Evolutionary conservation across 495 filamentous ascomycete genomes (phyloP), one percentile per base, ranked within the genome.

Genomic region (Penicillium fimorum): DNA sequence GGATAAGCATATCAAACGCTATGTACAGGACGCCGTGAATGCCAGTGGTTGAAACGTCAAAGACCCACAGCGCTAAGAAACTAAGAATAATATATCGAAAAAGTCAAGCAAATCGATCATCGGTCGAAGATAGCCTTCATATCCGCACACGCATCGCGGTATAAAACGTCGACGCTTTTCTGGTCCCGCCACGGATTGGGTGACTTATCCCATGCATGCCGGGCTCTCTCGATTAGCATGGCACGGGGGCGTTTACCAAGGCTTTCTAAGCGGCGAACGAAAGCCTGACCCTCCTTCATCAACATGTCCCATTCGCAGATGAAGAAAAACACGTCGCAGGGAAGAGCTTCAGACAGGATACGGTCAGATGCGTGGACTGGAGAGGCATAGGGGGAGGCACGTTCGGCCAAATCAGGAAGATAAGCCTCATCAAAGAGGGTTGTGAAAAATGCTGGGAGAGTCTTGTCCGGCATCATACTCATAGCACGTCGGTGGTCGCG

Each of bases 231-330:
- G 24, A 96, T 82, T 75, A 90, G 84, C 62, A 82, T 84, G 58
- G 87, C 86, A 27, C 74, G 72, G 0, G 93, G 86, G 5, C 77
- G 79, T 71, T 92, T 94, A 17, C 79, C 79, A 18, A 90, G 73
- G 0, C 76, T 78, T 47, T 79, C 67, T 45, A 97, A 65, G 4
- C 90, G 76, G 27, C 80, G 76, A 8, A 85, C 80, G 49, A 96
- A 86, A 15, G 73, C 66, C 61, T 89, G 79, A 3, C 86, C 91
- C 68, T 97, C 93, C 3, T 80, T 80, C 37, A 91, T 75, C 24
- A 97, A 71, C 88, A 96, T 94, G 64, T 96, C 92, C 84, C 86
- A 95, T 71, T 96, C 92, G 70, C 91, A 96, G 11, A 89, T 85
- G 59, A 86, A 89, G 43, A 97, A 61, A 24, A 83, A 79, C n/a